Conservation (phyloP, 2,329 filamentous ascomycete species). For the Rhytidhysteron rufulum region DNA sequence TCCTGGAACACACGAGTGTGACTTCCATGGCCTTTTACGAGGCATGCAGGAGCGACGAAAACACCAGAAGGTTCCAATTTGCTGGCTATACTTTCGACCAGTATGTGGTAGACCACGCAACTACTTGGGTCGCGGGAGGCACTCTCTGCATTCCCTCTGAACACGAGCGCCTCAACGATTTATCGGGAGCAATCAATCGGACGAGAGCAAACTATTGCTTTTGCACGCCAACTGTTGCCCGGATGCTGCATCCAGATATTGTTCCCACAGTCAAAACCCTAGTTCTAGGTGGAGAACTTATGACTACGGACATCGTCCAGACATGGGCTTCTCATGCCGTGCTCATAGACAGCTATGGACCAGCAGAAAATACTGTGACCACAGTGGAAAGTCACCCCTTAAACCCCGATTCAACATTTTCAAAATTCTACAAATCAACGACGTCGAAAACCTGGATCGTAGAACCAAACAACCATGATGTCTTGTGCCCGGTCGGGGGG, state of each 20-base stretch:
- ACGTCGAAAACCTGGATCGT: slow-evolving; percentile 19
- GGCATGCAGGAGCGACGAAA: slow-evolving; percentile 38
- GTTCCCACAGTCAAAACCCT: slow-evolving; percentile 39
- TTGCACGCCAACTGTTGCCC: slow-evolving; percentile 55
- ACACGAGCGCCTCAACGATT: slow-evolving; percentile 44
- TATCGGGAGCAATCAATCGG: slow-evolving; percentile 36
- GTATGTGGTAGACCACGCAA: slow-evolving; percentile 48
- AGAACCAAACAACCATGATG: slow-evolving; percentile 12
- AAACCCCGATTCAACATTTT: slow-evolving; percentile 6
- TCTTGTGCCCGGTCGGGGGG: slow-evolving; percentile 20
- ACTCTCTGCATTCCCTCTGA: slow-evolving; percentile 52
- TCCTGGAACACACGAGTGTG: slow-evolving; percentile 53
- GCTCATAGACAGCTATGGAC: slow-evolving; percentile 17
- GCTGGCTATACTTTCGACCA: slow-evolving; percentile 50
- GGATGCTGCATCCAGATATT: slow-evolving; percentile 38
- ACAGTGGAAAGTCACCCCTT: slow-evolving; percentile 7
- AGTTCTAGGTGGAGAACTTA: slow-evolving; percentile 37
- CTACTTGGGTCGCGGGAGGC: slow-evolving; percentile 44
- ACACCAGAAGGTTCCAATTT: slow-evolving; percentile 51
- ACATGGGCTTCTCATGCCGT: slow-evolving; percentile 3
- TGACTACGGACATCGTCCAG: slow-evolving; percentile 2
- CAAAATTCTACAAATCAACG: slow-evolving; percentile 2
- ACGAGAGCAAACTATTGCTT: slow-evolving; percentile 44
- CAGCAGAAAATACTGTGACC: slow-evolving; percentile 3
- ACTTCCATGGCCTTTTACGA: slow-evolving; percentile 1